These are phyloP conservation scores for Orbilia ellipsospora DNA, from an alignment of 2,329 filamentous ascomycete species.

Conservation along the genomic window DNA sequence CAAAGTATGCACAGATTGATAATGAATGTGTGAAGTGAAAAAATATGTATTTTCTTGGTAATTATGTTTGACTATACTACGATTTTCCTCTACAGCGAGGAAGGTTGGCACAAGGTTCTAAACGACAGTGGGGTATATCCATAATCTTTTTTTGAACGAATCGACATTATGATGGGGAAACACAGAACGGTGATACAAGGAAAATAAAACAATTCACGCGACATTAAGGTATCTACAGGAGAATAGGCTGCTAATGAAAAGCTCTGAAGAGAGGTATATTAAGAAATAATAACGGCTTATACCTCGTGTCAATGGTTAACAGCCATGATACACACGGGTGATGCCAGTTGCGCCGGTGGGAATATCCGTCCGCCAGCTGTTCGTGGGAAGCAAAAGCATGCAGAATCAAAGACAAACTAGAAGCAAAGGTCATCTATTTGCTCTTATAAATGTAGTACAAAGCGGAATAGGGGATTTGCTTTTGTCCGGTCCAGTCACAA, in stretches of 20 bases:
- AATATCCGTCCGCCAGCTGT: constrained; percentile 27
- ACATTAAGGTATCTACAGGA: constrained; percentile 50
- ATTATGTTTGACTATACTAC: constrained; percentile 25
- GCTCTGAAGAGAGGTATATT: constrained; percentile 15
- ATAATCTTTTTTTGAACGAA: constrained; percentile 31
- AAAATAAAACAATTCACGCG: constrained; percentile 12
- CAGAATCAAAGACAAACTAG: constrained; percentile 1
- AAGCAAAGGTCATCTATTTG: not conserved
- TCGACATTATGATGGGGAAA: constrained; percentile 3
- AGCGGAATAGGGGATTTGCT: constrained; percentile 41
- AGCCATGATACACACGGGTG: constrained; percentile 1
- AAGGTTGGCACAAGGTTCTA: constrained; percentile 21
- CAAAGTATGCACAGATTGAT: constrained; percentile 1
- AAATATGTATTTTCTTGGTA: constrained; percentile 12
- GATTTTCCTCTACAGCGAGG: not conserved
- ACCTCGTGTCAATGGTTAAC: not conserved
- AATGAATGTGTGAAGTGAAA: constrained; percentile 1
- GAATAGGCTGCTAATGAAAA: constrained; percentile 13
- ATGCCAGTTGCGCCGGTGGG: constrained; percentile 3
- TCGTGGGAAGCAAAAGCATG: not conserved
- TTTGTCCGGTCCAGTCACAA: constrained; percentile 66
- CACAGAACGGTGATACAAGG: not conserved
- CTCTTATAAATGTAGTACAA: constrained; percentile 44
- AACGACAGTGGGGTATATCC: constrained; percentile 53
- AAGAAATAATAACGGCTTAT: not conserved